Conservation (phyloP, 257 asterid species). For the Leptodermis oblonga region DNA sequence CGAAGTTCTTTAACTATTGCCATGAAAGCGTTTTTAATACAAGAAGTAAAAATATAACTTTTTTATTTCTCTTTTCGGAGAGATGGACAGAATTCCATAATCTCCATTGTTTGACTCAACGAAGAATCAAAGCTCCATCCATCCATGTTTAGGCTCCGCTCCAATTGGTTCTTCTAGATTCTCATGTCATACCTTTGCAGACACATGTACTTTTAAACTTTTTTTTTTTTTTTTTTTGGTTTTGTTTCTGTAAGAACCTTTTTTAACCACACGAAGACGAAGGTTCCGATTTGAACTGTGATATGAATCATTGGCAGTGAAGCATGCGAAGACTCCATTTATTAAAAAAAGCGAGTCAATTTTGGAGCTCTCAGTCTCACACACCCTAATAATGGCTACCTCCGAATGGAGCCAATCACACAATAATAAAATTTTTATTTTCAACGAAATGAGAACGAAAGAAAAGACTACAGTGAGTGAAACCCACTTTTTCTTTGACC, state of each 20-base stretch:
- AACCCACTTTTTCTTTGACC: background rate
- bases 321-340: slow-evolving; percentile 6
- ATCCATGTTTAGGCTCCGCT: background rate
- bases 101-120: background rate
- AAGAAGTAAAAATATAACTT: too few species aligned
- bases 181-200: background rate
- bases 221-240: background rate
- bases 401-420: too few species aligned
- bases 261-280: background rate
- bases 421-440: too few species aligned
- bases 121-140: background rate
- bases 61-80: too few species aligned
- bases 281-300: background rate
- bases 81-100: background rate
- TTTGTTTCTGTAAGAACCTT: too few species aligned
- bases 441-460: too few species aligned
- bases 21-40: too few species aligned
- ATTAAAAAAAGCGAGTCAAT: background rate
- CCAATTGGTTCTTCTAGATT: background rate
- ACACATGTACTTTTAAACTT: background rate
- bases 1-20: too few species aligned
- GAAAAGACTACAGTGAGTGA: background rate
- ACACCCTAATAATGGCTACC: background rate
- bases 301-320: slow-evolving; percentile 10
- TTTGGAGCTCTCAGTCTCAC: background rate